Evolutionary conservation across 352 stramenopile genomes (phyloP).

Genomic region (Pythium dissimile): DNA sequence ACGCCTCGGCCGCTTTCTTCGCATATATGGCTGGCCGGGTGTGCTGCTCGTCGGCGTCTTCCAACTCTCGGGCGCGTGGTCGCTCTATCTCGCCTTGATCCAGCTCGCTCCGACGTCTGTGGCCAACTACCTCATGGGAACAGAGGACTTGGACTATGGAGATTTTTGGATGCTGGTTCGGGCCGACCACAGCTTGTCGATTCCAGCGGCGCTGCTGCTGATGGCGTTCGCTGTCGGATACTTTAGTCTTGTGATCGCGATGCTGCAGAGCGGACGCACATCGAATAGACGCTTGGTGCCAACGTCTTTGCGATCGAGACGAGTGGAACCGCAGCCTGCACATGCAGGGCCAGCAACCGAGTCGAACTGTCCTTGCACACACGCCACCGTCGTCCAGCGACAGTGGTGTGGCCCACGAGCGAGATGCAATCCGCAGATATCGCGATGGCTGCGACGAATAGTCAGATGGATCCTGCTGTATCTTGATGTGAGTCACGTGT

Average conservation of each 20-base stretch:
- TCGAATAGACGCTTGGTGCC: background rate
- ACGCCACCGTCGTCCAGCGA: no score
- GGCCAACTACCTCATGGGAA: constrained; percentile 35
- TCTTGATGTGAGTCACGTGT: no score
- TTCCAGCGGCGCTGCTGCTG: constrained; percentile 22
- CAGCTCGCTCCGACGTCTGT: constrained; percentile 32
- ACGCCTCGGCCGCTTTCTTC: background rate
- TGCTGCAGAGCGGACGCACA: background rate
- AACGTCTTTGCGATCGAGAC: background rate
- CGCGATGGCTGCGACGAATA: no score
- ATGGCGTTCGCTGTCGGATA: constrained; percentile 31
- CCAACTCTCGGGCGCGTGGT: constrained; percentile 26
- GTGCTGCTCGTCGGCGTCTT: constrained; percentile 30
- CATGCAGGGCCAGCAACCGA: no score
- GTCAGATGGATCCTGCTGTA: no score
- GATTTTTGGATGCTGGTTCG: constrained; percentile 36
- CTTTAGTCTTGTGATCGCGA: constrained; percentile 25
- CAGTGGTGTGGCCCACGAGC: no score
- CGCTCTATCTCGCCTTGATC: constrained; percentile 29
- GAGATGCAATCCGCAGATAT: no score
- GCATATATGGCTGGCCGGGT: background rate
- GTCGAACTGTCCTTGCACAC: no score
- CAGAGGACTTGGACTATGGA: constrained; percentile 32
- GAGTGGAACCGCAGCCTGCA: background rate
- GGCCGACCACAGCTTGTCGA: constrained; percentile 12